Base-by-base conservation (phyloP, 225 moss, liverwort and hornwort genomes). In the Lunularia cruciata region DNA sequence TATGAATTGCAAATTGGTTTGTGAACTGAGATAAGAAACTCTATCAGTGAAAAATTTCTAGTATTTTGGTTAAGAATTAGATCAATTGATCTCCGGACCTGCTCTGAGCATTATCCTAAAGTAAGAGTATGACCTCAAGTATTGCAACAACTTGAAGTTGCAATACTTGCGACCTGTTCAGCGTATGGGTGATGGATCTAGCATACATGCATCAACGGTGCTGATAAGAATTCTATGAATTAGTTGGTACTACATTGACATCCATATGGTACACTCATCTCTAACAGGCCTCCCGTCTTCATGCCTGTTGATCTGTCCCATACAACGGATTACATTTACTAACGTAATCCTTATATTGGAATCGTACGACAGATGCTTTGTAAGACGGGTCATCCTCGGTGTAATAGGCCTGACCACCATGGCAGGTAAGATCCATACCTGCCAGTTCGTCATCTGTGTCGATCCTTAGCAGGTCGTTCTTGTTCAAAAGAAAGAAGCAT, bases 351-450 rank as follows among this genome's bases (percentile, higher is more conserved):
- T 11, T 19, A 40, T 14, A 5, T 16, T 45, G 6, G 45, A 30
- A 2, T 19, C 52, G 12, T 34, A 52, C 0, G 38, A 20, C 8
- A 3, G 23, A 14, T 35, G n/a, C n/a, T n/a, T n/a, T n/a, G n/a
- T n/a, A n/a, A n/a, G n/a, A 53, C 40, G 20, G 4, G 3, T 57
- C 10, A 14, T 90, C 90, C 0, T 67, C 61, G 52, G 83, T 79
- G 35, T 85, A 81, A 68, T 90, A 90, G 2, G 90, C 90, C 3
- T 38, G 27, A 0, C 90, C 87, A 5, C 90, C 90, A 67, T 90
- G 90, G 2, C 87, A 62, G 34, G 90, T 90, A 14, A 77, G 75
- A 19, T 90, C 90, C 87, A 90, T 85, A 7, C 90, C 90, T 55
- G 79, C 82, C 30, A 90, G 77, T 76, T 90, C 90, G 35, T 90